Percentiles rank a stretch among this genome's conserved stretches.
Evolutionary conservation across 177 flowering plant genomes (phyloP).

Genomic region (Telopea speciosissima): DNA sequence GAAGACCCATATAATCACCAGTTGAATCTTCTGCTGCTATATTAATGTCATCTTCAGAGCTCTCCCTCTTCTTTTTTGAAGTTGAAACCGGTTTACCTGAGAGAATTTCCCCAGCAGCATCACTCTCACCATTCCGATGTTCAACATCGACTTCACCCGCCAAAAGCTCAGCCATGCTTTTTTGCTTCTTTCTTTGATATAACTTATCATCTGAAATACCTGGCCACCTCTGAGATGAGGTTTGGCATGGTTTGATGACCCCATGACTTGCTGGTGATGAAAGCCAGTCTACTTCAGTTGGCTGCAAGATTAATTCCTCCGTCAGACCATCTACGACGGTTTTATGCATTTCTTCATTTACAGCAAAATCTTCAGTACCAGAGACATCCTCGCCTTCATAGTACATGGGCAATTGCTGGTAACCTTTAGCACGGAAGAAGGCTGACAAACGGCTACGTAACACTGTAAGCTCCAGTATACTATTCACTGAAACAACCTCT

Average conservation of each 20-base stretch:
- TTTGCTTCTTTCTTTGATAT: conserved; percentile 22
- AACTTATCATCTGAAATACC: conserved; percentile 20
- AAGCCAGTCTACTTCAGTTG: conserved; percentile 17
- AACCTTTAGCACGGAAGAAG: conserved; percentile 46
- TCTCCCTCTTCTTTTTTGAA: conserved; percentile 19
- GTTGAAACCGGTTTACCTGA: conserved; percentile 8
- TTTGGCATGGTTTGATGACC: background rate
- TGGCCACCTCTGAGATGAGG: conserved; percentile 9
- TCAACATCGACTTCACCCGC: conserved; percentile 15
- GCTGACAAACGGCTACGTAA: conserved; percentile 37
- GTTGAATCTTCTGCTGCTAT: conserved; percentile 14
- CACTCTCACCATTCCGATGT: conserved; percentile 11
- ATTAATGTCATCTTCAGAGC: conserved; percentile 5
- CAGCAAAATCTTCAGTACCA: conserved; percentile 20
- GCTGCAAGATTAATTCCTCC: conserved; percentile 2
- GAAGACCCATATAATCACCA: conserved; percentile 1
- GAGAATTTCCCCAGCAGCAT: conserved; percentile 10
- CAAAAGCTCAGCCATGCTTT: conserved; percentile 26
- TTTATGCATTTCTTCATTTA: background rate
- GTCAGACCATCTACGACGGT: conserved; percentile 7
- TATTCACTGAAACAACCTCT: conserved; percentile 17
- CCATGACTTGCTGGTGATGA: conserved; percentile 9
- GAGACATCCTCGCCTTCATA: conserved; percentile 22
- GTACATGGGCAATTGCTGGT: conserved; percentile 37
- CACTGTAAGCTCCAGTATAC: conserved; percentile 38